Conservation (phyloP, 805 yeast species). For the Sugiyamaella americana region DNA sequence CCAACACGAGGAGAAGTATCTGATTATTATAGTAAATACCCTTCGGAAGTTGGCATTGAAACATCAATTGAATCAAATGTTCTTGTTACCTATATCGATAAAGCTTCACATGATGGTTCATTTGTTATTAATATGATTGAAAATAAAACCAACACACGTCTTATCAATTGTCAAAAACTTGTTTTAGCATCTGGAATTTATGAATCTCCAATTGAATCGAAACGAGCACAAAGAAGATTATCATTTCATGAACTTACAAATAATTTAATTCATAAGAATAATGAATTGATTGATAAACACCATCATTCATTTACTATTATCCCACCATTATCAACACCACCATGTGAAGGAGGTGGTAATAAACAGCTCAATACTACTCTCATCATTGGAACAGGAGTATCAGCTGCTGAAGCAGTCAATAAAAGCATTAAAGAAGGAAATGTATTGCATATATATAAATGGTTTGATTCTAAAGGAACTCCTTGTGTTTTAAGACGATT, state of each 20-base stretch:
- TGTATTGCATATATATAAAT: conserved; percentile 26
- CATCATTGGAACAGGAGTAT: conserved; percentile 31
- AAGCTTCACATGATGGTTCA: conserved; percentile 1
- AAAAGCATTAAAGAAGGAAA: conserved; percentile 6
- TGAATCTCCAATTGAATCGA: conserved; percentile 15
- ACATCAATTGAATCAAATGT: conserved; percentile 15
- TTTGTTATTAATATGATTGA: not conserved
- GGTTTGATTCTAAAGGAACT: conserved; percentile 19
- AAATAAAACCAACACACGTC: conserved; percentile 1
- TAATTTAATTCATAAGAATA: not conserved
- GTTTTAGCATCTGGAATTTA: conserved; percentile 27
- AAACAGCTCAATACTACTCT: conserved; percentile 10
- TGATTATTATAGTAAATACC: conserved; percentile 25
- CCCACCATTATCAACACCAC: conserved; percentile 2
- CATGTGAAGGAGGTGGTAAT: not conserved
- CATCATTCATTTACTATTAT: conserved; percentile 3
- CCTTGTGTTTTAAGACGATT: conserved; percentile 27
- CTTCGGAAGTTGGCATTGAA: conserved; percentile 22
- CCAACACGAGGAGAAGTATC: conserved; percentile 28
- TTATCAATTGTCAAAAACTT: not conserved
- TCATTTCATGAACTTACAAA: not conserved
- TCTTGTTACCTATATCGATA: conserved; percentile 11
- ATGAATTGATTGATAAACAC: not conserved
- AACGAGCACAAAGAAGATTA: not conserved
- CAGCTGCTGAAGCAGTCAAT: conserved; percentile 32